Evolutionary conservation across 768 basidiomycete genomes (phyloP).

Genomic region (Termitomyces sp.): DNA sequence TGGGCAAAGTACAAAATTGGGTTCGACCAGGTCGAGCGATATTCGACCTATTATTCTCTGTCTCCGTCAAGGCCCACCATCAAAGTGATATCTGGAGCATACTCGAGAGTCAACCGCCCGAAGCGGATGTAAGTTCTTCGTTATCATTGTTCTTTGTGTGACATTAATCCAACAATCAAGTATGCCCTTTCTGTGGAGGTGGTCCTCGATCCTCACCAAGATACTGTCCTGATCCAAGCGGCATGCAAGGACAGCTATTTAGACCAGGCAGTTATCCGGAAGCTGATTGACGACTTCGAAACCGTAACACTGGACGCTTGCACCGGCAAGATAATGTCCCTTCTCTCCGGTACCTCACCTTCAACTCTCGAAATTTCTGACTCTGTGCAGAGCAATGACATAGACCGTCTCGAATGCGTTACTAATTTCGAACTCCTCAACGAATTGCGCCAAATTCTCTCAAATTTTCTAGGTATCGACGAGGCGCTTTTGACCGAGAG

Average conservation of each 20-base stretch:
- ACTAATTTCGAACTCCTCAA: slow-evolving; percentile 13
- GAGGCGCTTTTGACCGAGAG: slow-evolving; percentile 15
- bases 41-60: slow-evolving; percentile 28
- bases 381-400: not conserved
- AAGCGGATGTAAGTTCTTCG: slow-evolving; percentile 24
- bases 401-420: not conserved
- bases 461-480: slow-evolving; percentile 23
- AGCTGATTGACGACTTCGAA: slow-evolving; percentile 22
- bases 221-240: slow-evolving; percentile 20
- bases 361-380: not conserved
- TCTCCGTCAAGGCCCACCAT: slow-evolving; percentile 19
- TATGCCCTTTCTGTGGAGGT: slow-evolving; percentile 28
- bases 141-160: not conserved
- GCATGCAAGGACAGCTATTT: slow-evolving; percentile 19
- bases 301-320: slow-evolving; percentile 11
- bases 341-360: not conserved
- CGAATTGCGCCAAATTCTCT: slow-evolving; percentile 15
- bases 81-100: slow-evolving; percentile 21
- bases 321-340: not conserved
- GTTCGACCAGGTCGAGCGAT: slow-evolving; percentile 24
- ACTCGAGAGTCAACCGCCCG: slow-evolving; percentile 24
- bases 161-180: slow-evolving; percentile 13
- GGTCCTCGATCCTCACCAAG: slow-evolving; percentile 19
- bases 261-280: slow-evolving; percentile 6
- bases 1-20: slow-evolving; percentile 28